These are phyloP conservation scores for Pinus taeda DNA, from an alignment of 75 land plant species.

Conservation along the genomic window DNA sequence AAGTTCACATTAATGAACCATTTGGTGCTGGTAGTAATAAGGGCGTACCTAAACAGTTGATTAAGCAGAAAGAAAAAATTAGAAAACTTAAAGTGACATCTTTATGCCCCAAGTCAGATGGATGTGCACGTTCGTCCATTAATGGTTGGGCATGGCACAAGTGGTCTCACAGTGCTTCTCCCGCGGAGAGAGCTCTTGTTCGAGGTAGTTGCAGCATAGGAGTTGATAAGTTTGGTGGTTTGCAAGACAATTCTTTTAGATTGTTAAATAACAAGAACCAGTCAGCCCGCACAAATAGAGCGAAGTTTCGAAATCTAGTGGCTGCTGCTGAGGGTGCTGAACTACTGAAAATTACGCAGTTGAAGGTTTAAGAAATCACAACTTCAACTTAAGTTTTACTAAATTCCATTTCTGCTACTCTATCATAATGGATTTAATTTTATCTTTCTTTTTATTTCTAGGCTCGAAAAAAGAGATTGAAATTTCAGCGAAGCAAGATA, in stretches of 20 bases:
- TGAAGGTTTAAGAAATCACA: slow-evolving; percentile 43
- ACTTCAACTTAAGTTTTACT: background rate
- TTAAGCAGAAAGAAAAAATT: background rate
- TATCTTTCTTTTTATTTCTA: slow-evolving; percentile 12
- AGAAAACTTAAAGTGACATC: slow-evolving; percentile 11
- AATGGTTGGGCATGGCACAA: slow-evolving; percentile 87
- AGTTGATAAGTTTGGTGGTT: slow-evolving; percentile 1
- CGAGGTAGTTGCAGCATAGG: slow-evolving; percentile 27
- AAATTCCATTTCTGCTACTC: background rate
- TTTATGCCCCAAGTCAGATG: slow-evolving; percentile 47
- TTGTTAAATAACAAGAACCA: slow-evolving; percentile 46
- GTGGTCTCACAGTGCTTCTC: slow-evolving; percentile 60
- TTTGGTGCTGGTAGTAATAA: slow-evolving; percentile 1
- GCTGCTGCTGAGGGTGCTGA: slow-evolving; percentile 95
- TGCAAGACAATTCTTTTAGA: slow-evolving; percentile 22
- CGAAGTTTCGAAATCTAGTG: slow-evolving; percentile 71
- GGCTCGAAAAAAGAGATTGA: slow-evolving; percentile 88
- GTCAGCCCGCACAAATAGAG: slow-evolving; percentile 94
- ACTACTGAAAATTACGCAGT: slow-evolving; percentile 73
- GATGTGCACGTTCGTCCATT: slow-evolving; percentile 89
- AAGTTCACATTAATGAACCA: slow-evolving; percentile 9
- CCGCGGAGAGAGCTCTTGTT: slow-evolving; percentile 47
- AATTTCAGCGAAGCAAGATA: slow-evolving; percentile 94
- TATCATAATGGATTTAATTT: background rate
- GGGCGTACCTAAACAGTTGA: background rate